Base-by-base conservation (phyloP, 805 yeast species). In the Suhomyces sp. region DNA sequence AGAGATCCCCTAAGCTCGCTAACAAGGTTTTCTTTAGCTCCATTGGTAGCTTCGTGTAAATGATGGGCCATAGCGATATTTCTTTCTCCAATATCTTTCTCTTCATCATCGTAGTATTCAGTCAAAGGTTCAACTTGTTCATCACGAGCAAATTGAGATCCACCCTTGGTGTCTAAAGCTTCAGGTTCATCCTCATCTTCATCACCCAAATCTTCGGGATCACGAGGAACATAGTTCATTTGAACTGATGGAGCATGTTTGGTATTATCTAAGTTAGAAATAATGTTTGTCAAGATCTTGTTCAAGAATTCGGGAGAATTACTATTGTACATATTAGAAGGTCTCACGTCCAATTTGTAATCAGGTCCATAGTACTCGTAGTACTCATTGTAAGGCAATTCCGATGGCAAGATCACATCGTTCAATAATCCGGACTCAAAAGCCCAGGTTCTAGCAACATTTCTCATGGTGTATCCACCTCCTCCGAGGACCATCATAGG, bases 331-430 rank as follows among this genome's bases (percentile, higher is more conserved):
- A 91, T 91, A 63, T 91, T 91, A 9, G 95, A 83, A 9, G 96
- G 95, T 46, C 96, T 74, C 32, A 91, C 98, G 56, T 91, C 96
- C 41, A 91, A 74, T 60, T 88, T 83, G 62, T 91, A 91, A 65
- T 91, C 97, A 3, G 98, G 98, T 0, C 97, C 98, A 60, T 84
- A 91, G 67, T 91, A 91, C 64, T 91, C 98, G 65, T 87, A 91
- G 66, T 91, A 91, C 59, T 91, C 98, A 59, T 91, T 90, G 70
- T 88, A 90, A 4, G 97, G 97, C 84, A 44, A 39, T 28, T 42
- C 46, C 44, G 51, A 36, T 17, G 87, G 85, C 50, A 91, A 66
- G 31, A 81, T 72, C 10, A 83, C 87, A 48, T 86, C 83, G 46
- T 93, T 82, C 54, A 91, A 72, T 18, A 93, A 72, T 22, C 96